These are phyloP conservation scores for Fragilariopsis cylindrus DNA, from an alignment of 108 stramenopile genomes.

Conservation along the genomic window DNA sequence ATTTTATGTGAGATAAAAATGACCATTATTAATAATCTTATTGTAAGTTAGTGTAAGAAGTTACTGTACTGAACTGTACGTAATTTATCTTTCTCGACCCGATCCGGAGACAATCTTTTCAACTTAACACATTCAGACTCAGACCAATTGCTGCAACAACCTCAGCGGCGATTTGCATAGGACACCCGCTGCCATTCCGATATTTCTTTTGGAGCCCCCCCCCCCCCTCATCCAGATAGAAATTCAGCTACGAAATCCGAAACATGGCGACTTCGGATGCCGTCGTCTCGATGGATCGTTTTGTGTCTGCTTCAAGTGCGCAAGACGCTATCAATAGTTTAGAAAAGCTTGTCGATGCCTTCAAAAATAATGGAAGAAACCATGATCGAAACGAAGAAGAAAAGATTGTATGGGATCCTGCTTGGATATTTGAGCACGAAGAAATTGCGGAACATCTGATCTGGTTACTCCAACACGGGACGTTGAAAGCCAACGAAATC, in stretches of 20 bases:
- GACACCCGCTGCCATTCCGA: background rate
- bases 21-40: too few species aligned
- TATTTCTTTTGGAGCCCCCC: background rate
- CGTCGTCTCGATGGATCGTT: constrained; percentile 56
- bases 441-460: constrained; percentile 26
- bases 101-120: too few species aligned
- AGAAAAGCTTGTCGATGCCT: constrained; percentile 30
- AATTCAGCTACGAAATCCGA: background rate
- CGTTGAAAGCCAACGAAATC: constrained; percentile 22
- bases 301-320: constrained; percentile 67
- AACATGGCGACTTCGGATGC: constrained; percentile 12
- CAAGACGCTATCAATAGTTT: constrained; percentile 59
- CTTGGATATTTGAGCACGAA: constrained; percentile 30
- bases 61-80: too few species aligned
- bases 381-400: background rate
- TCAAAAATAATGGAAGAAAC: constrained; percentile 9
- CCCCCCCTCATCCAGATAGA: background rate
- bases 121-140: background rate
- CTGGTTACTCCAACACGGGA: constrained; percentile 28
- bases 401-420: constrained; percentile 8
- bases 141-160: background rate
- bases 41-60: too few species aligned
- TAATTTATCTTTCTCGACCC: too few species aligned
- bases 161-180: background rate
- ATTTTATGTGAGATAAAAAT: too few species aligned